A percentile compares a stretch with the other conserved stretches of the same genome.
Evolutionary conservation across 257 asterid species (phyloP).

Genomic region (Solanum microdontum): DNA sequence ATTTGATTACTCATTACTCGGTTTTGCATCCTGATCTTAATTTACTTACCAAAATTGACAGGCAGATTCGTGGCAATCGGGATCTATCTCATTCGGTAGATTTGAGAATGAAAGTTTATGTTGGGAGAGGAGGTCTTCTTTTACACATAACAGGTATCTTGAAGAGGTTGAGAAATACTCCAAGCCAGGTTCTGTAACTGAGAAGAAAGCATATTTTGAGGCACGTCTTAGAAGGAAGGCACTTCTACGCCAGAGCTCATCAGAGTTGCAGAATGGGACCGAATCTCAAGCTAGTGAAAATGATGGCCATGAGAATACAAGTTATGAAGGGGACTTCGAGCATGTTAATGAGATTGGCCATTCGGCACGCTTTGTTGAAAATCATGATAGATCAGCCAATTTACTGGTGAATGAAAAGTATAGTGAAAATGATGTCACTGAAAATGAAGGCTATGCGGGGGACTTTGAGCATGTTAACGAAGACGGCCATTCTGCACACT

Average conservation of each 20-base stretch:
- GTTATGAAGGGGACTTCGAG: conserved; percentile 6
- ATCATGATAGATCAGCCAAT: neutral
- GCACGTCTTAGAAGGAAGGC: conserved; percentile 62
- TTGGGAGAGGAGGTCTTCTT: conserved; percentile 90
- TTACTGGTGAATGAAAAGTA: neutral
- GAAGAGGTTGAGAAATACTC: conserved; percentile 86
- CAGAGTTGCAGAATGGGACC: conserved; percentile 22
- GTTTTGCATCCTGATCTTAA: neutral
- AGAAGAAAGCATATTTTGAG: conserved; percentile 80
- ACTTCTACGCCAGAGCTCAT: conserved; percentile 24
- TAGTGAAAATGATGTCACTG: neutral
- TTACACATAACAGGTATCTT: conserved; percentile 70
- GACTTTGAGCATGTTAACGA: neutral
- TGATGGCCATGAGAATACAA: conserved; percentile 17
- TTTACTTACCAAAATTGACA: conserved; percentile 19
- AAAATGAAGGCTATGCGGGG: neutral
- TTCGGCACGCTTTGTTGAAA: neutral
- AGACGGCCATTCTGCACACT: neutral
- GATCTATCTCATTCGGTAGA: conserved; percentile 81
- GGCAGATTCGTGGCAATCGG: conserved; percentile 56
- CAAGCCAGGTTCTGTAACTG: conserved; percentile 73
- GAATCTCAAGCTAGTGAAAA: conserved; percentile 28
- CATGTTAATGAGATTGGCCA: neutral
- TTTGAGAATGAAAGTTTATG: conserved; percentile 59
- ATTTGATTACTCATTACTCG: neutral